Conservation (phyloP, 495 filamentous ascomycete genomes). For the Amniculicola lignicola region DNA sequence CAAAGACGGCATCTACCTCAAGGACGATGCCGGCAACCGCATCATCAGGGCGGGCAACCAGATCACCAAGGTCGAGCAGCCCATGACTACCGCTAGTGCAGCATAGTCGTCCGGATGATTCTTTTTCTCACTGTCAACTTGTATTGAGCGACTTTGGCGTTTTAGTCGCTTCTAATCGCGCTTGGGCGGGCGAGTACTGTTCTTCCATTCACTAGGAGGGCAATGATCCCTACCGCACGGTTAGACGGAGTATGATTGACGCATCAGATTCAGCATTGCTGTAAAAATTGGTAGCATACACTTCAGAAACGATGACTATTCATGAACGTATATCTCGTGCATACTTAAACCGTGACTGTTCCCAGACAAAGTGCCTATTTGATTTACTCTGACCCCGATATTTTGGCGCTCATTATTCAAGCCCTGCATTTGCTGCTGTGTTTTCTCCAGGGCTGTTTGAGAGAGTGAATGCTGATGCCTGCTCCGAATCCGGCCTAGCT, state of each 20-base stretch:
- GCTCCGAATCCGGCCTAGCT: no score
- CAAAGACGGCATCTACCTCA: constrained; percentile 75
- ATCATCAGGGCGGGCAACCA: constrained; percentile 90
- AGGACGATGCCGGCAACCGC: constrained; percentile 74
- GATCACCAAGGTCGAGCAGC: constrained; percentile 76
- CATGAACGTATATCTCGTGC: no score
- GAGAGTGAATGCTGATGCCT: no score
- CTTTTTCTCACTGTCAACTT: neutral
- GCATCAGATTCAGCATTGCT: no score
- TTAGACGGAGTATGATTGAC: constrained; percentile 15
- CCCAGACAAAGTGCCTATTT: no score
- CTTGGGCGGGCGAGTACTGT: neutral
- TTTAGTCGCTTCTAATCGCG: constrained; percentile 6
- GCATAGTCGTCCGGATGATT: constrained; percentile 49
- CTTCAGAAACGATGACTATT: no score
- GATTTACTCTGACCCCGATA: no score
- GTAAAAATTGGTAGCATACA: no score
- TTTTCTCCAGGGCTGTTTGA: no score
- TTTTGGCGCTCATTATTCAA: no score
- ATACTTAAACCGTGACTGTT: no score
- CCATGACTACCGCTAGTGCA: constrained; percentile 68
- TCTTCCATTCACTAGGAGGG: constrained; percentile 16
- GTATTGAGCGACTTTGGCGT: constrained; percentile 20
- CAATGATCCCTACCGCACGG: neutral
- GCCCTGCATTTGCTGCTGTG: no score